These are phyloP conservation scores for Xanthoconium purpureum DNA, from an alignment of 768 basidiomycete genomes.

Conservation along the genomic window DNA sequence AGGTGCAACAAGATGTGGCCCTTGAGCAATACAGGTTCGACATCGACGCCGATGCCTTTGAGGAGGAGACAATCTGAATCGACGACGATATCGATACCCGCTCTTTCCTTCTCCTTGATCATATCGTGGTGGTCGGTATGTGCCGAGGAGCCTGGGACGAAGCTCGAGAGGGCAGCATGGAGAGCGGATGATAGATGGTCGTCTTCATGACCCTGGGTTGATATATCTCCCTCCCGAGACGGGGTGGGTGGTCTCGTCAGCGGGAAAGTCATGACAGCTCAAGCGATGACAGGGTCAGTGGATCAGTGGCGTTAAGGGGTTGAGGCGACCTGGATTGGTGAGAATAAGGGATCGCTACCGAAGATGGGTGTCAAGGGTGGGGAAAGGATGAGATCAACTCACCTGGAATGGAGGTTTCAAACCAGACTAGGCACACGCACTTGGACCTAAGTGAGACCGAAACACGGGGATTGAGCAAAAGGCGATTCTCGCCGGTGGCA, in stretches of 20 bases:
- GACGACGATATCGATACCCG: constrained; percentile 74
- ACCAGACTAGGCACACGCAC: neutral
- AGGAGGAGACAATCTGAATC: constrained; percentile 68
- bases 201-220: constrained; percentile 27
- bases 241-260: constrained; percentile 36
- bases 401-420: constrained; percentile 7
- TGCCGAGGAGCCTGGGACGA: constrained; percentile 21
- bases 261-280: constrained; percentile 33
- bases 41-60: constrained; percentile 77
- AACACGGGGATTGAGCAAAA: neutral
- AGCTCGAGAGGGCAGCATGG: constrained; percentile 37
- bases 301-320: constrained; percentile 3
- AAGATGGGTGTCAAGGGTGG: neutral
- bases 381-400: neutral
- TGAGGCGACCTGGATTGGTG: constrained; percentile 1
- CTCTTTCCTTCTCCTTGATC: constrained; percentile 44
- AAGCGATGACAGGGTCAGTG: constrained; percentile 9
- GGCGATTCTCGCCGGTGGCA: neutral
- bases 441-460: neutral
- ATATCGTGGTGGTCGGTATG: constrained; percentile 36
- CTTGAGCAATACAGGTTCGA: constrained; percentile 76
- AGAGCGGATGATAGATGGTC: constrained; percentile 37
- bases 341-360: neutral
- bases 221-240: constrained; percentile 21
- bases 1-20: constrained; percentile 82